Evolutionary conservation across 176 grass and related monocot genomes (phyloP).

Genomic region (Musa schizocarpa): DNA sequence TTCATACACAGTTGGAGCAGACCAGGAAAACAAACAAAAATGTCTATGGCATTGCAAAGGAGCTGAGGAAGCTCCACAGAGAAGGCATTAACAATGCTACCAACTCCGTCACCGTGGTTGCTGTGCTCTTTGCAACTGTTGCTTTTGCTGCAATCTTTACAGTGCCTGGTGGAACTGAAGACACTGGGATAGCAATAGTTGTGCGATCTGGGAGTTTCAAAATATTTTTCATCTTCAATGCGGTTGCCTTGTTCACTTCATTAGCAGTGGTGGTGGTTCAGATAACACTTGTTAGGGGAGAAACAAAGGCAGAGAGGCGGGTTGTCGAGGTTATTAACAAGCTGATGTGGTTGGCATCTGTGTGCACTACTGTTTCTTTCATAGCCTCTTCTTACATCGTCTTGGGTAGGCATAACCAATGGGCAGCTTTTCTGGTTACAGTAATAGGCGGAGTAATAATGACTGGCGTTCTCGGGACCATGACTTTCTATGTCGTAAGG

Average conservation of each 20-base stretch:
- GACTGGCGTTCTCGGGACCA: constrained; percentile 11
- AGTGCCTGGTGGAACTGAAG: background rate
- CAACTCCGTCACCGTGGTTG: constrained; percentile 7
- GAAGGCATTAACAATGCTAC: constrained; percentile 19
- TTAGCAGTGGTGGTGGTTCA: constrained; percentile 13
- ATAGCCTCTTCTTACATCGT: constrained; percentile 9
- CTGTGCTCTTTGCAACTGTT: constrained; percentile 11
- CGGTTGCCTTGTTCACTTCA: constrained; percentile 8
- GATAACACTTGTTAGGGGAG: constrained; percentile 6
- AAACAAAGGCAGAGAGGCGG: constrained; percentile 14
- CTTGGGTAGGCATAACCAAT: background rate
- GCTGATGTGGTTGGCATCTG: constrained; percentile 9
- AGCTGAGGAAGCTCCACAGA: constrained; percentile 10
- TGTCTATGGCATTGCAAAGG: constrained; percentile 9
- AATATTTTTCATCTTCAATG: constrained; percentile 12
- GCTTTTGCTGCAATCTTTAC: constrained; percentile 9
- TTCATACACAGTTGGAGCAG: constrained; percentile 8
- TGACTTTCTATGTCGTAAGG: constrained; percentile 7
- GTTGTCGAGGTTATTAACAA: constrained; percentile 11
- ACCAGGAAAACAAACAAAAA: constrained; percentile 9
- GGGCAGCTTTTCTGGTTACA: background rate
- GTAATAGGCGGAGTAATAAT: constrained; percentile 1
- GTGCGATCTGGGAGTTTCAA: background rate
- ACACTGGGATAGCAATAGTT: background rate
- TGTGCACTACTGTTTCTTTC: constrained; percentile 2